Percentiles rank a stretch among this genome's conserved stretches.
Conservation (phyloP, 2,329 filamentous ascomycete species). For the Aspergillus spinulosporus region DNA sequence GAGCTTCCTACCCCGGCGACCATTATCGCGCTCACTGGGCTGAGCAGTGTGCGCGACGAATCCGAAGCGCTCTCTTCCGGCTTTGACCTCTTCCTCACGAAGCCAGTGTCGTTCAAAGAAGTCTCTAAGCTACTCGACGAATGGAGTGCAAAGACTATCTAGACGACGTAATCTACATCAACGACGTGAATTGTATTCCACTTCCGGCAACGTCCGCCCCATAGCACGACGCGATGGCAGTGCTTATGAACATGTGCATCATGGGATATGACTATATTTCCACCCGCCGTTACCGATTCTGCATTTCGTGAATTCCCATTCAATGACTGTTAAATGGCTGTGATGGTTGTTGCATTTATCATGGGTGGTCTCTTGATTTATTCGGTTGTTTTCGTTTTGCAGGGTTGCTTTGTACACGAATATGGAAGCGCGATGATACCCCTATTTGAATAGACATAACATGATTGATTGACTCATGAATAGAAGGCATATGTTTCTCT, state of each 20-base stretch:
- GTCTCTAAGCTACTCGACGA: constrained; percentile 43
- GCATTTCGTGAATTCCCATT: background rate
- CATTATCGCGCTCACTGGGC: constrained; percentile 49
- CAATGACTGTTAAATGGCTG: too few species aligned
- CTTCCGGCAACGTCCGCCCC: too few species aligned
- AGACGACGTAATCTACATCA: too few species aligned
- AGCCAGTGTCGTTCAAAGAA: constrained; percentile 49
- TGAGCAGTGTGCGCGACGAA: constrained; percentile 47
- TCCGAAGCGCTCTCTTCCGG: constrained; percentile 45
- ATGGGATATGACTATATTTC: background rate
- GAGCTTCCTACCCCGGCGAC: constrained; percentile 32
- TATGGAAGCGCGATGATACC: constrained; percentile 23
- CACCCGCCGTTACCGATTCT: background rate
- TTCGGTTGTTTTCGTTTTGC: background rate
- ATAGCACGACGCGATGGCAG: background rate
- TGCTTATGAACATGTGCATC: background rate
- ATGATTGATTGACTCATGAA: background rate
- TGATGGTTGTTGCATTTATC: too few species aligned
- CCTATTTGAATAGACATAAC: constrained; percentile 13
- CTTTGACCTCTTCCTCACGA: constrained; percentile 50
- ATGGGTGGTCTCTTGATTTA: too few species aligned
- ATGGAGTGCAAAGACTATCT: constrained; percentile 27
- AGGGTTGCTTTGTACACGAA: constrained; percentile 18
- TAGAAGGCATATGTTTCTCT: too few species aligned
- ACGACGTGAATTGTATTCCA: too few species aligned